phyloP scores from a whole-genome alignment of 148 eudicot species.

The Linanthus parryae region DNA sequence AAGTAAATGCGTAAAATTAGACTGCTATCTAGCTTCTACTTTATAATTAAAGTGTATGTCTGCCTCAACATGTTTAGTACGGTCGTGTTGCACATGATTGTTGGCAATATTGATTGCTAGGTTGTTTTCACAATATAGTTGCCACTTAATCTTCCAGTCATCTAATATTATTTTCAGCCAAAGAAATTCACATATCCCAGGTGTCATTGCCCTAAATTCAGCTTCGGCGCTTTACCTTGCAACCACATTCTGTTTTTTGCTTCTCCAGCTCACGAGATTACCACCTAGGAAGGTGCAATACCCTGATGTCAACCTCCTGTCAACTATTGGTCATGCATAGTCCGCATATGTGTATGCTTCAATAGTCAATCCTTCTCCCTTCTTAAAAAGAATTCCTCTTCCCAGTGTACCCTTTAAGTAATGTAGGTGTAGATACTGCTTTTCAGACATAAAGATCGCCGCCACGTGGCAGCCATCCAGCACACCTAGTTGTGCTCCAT shows the following conservation, averaged over 20 bases:
- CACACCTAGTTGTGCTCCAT: too few species aligned
- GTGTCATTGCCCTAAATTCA: not conserved
- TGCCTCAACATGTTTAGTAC: not conserved
- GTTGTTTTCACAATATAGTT: not conserved
- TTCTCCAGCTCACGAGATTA: not conserved
- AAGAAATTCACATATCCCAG: not conserved
- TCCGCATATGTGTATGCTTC: not conserved
- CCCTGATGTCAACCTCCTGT: not conserved
- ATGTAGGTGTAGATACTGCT: not conserved
- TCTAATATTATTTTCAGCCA: not conserved
- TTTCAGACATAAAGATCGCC: too few species aligned
- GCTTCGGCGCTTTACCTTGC: too few species aligned
- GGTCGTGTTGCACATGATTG: not conserved
- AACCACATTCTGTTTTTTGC: not conserved
- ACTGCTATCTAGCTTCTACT: not conserved
- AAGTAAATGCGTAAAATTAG: not conserved
- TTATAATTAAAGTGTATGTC: not conserved
- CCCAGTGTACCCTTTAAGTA: not conserved
- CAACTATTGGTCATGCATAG: not conserved
- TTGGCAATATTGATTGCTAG: not conserved
- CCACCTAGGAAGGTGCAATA: not conserved
- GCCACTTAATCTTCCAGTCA: not conserved
- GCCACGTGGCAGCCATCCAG: too few species aligned
- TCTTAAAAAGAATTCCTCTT: not conserved
- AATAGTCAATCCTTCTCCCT: not conserved